These are phyloP conservation scores for Lachancea cidri DNA, from an alignment of 805 yeast genomes.

Conservation along the genomic window DNA sequence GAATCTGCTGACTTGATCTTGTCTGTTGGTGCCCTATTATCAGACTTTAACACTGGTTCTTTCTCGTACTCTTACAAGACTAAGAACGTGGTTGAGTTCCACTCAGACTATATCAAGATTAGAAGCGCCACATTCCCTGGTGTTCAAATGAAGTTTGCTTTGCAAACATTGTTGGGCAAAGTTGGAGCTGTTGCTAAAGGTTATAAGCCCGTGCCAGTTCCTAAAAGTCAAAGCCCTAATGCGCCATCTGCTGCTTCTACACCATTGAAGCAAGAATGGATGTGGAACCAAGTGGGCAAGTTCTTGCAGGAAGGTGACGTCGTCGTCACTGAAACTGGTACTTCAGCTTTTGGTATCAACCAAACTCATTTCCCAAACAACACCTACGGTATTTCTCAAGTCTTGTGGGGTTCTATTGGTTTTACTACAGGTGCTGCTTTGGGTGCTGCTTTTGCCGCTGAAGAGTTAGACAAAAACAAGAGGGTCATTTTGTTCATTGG, in stretches of 20 bases:
- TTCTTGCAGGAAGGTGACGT: constrained; percentile 66
- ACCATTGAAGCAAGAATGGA: constrained; percentile 58
- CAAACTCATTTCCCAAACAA: constrained; percentile 60
- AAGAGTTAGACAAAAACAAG: constrained; percentile 53
- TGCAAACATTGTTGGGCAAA: constrained; percentile 38
- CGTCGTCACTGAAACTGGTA: constrained; percentile 68
- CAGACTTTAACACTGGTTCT: constrained; percentile 89
- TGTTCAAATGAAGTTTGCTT: constrained; percentile 60
- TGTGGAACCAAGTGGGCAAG: constrained; percentile 59
- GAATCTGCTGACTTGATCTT: constrained; percentile 70
- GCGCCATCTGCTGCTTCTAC: constrained; percentile 41
- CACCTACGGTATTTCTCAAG: constrained; percentile 65
- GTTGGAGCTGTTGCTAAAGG: constrained; percentile 37
- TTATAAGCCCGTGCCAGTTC: constrained; percentile 52
- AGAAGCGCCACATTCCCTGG: constrained; percentile 66
- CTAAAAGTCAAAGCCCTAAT: constrained; percentile 43
- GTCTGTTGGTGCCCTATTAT: constrained; percentile 76
- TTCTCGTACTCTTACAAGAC: constrained; percentile 73
- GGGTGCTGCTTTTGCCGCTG: constrained; percentile 66
- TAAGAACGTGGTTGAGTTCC: constrained; percentile 71
- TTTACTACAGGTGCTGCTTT: constrained; percentile 61
- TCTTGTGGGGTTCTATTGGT: constrained; percentile 74
- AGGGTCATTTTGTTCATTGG: constrained; percentile 67
- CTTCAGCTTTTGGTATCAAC: constrained; percentile 67
- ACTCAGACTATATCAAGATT: constrained; percentile 68